Conservation (phyloP, 2,329 filamentous ascomycete species). For the Pezicula carpinea region DNA sequence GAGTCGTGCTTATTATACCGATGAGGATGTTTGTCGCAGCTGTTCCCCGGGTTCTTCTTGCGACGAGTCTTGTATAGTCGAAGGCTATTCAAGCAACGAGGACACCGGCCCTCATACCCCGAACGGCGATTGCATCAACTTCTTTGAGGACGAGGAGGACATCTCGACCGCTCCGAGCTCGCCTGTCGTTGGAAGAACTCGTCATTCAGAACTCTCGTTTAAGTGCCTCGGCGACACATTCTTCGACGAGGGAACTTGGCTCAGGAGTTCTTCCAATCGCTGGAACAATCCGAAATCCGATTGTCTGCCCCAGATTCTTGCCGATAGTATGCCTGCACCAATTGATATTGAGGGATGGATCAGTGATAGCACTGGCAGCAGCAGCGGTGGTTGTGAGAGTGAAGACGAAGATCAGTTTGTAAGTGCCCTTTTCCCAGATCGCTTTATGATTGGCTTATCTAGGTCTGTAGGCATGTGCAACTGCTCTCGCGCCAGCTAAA, state of each 20-base stretch:
- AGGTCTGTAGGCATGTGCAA: slow-evolving; percentile 18
- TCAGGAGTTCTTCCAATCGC: slow-evolving; percentile 7
- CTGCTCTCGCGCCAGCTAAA: slow-evolving; percentile 17
- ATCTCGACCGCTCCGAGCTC: neutral
- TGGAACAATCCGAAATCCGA: neutral
- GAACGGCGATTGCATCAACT: neutral
- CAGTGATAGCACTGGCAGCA: slow-evolving; percentile 15
- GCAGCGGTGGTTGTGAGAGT: neutral
- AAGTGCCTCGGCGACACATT: slow-evolving; percentile 17
- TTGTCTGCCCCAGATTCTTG: slow-evolving; percentile 5
- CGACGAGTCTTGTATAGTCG: slow-evolving; percentile 9
- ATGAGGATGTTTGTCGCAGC: slow-evolving; percentile 7
- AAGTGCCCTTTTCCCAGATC: slow-evolving; percentile 4
- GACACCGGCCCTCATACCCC: neutral
- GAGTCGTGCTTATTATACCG: slow-evolving; percentile 11
- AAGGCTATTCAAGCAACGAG: slow-evolving; percentile 8
- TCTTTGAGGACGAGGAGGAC: neutral
- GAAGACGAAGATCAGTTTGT: slow-evolving; percentile 20
- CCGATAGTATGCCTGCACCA: slow-evolving; percentile 7
- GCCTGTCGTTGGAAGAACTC: neutral
- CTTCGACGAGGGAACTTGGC: slow-evolving; percentile 15
- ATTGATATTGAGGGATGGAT: slow-evolving; percentile 19
- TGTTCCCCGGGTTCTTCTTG: slow-evolving; percentile 8
- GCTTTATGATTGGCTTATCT: neutral
- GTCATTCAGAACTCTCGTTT: slow-evolving; percentile 21